phyloP scores from a whole-genome alignment of 2,329 filamentous ascomycete genomes.

The Diplocarpon mali region DNA sequence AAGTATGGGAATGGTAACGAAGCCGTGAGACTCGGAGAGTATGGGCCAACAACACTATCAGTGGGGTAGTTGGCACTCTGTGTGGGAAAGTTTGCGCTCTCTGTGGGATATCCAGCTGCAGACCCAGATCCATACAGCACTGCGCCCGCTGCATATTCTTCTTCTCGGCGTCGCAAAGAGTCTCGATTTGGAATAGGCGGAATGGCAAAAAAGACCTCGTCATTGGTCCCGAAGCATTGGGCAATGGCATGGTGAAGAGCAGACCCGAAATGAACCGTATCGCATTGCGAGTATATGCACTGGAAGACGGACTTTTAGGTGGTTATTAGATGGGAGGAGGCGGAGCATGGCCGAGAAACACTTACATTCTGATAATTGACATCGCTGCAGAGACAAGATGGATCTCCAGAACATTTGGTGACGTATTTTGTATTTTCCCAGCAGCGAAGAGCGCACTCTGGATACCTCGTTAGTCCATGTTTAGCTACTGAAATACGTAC shows the following conservation, averaged over 20 bases:
- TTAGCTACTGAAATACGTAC: neutral
- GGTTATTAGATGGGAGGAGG: neutral
- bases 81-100: conserved; percentile 8
- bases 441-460: conserved; percentile 26
- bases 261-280: conserved; percentile 25
- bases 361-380: conserved; percentile 26
- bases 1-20: conserved; percentile 5
- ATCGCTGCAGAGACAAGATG: conserved; percentile 26
- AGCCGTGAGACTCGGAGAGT: conserved; percentile 7
- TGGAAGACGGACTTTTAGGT: conserved; percentile 26
- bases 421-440: conserved; percentile 30
- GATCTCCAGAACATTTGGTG: conserved; percentile 24
- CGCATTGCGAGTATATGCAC: conserved; percentile 30
- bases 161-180: conserved; percentile 23
- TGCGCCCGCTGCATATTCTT: conserved; percentile 18
- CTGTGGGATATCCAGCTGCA: conserved; percentile 8
- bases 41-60: conserved; percentile 5
- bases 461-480: conserved; percentile 1
- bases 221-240: conserved; percentile 20
- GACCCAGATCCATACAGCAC: conserved; percentile 16
- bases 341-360: neutral
- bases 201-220: conserved; percentile 14
- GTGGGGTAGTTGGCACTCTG: conserved; percentile 7
- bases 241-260: conserved; percentile 27
- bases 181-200: conserved; percentile 23